phyloP scores from a whole-genome alignment of 345 rosid genomes.

The Laguncularia racemosa region DNA sequence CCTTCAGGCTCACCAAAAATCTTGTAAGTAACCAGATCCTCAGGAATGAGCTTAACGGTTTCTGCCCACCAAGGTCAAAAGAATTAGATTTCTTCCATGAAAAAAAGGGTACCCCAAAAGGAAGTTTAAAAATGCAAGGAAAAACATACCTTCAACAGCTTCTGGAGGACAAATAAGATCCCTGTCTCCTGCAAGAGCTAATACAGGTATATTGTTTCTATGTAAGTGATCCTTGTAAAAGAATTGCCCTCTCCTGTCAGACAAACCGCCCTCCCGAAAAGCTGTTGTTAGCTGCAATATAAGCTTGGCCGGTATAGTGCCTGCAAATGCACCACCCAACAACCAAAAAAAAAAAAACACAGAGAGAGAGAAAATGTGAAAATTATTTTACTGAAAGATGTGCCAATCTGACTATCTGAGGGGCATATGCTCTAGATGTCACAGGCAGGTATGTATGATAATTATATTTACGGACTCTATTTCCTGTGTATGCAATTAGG shows the following conservation, averaged over 20 bases:
- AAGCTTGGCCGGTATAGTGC: constrained; percentile 90
- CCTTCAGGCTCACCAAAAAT: constrained; percentile 55
- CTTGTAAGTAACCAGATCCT: constrained; percentile 47
- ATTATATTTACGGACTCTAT: no score
- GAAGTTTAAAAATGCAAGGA: neutral
- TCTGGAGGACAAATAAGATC: constrained; percentile 92
- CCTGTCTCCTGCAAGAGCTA: constrained; percentile 89
- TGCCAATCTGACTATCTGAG: no score
- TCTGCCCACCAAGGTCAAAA: constrained; percentile 26
- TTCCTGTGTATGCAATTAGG: no score
- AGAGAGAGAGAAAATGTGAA: neutral
- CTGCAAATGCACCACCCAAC: constrained; percentile 31
- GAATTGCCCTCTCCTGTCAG: constrained; percentile 72
- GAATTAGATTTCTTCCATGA: constrained; percentile 3
- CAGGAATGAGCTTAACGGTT: constrained; percentile 47
- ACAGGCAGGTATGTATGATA: no score
- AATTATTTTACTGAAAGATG: no score
- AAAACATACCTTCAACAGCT: constrained; percentile 72
- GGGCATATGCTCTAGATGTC: no score
- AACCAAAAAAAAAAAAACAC: constrained; percentile 2
- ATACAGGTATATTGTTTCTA: constrained; percentile 52
- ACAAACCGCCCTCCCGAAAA: constrained; percentile 71
- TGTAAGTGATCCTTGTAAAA: constrained; percentile 64
- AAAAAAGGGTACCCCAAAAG: neutral
- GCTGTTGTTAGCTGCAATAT: constrained; percentile 89